These are phyloP conservation scores for Leccinum incarnatum DNA, from an alignment of 768 basidiomycete genomes.

Conservation along the genomic window DNA sequence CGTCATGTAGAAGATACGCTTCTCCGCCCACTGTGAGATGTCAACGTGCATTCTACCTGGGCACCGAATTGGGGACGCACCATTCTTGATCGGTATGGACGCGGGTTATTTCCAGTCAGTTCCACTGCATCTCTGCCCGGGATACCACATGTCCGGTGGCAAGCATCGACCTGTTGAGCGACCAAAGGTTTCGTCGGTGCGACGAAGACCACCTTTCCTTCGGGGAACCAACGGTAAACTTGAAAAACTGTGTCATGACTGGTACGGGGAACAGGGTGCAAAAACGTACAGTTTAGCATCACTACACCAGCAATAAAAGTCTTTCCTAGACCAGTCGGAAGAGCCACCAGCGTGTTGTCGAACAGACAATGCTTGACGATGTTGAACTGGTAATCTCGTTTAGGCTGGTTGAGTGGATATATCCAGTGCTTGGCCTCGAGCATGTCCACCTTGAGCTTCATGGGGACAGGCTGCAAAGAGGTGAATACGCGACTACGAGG, in stretches of 20 bases:
- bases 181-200: conserved; percentile 97
- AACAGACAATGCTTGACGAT: conserved; percentile 84
- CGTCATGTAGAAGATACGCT: conserved; percentile 92
- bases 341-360: conserved; percentile 89
- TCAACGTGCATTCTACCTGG: neutral
- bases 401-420: conserved; percentile 83
- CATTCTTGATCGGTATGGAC: conserved; percentile 50
- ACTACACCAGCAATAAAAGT: conserved; percentile 97
- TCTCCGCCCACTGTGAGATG: conserved; percentile 64
- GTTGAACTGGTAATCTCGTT: conserved; percentile 93
- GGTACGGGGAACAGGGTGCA: neutral
- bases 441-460: conserved; percentile 78
- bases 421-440: conserved; percentile 84
- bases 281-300: conserved; percentile 85
- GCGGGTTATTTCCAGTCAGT: conserved; percentile 74
- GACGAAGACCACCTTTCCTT: conserved; percentile 90
- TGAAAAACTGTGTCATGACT: conserved; percentile 6
- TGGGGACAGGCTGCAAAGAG: conserved; percentile 55
- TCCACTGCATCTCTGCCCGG: conserved; percentile 83
- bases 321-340: conserved; percentile 96
- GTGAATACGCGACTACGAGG: neutral
- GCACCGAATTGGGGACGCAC: conserved; percentile 40
- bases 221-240: conserved; percentile 93
- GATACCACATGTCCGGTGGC: conserved; percentile 91
- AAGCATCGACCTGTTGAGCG: conserved; percentile 91